phyloP scores from a whole-genome alignment of 768 basidiomycete species.

The Phlegmacium glaucopus region DNA sequence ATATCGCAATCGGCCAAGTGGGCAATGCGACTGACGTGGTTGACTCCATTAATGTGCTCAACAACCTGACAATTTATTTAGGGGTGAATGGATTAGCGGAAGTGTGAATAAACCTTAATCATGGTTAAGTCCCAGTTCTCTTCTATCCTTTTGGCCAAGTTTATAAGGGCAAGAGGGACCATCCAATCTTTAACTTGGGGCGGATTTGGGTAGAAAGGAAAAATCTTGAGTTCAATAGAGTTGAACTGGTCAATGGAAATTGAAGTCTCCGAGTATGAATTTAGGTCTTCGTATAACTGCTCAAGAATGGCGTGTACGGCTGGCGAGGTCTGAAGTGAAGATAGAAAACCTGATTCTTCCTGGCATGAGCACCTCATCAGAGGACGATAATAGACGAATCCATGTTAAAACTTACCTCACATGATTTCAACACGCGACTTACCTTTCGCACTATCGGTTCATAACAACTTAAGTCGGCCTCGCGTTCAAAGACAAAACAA shows the following conservation, averaged over 20 bases:
- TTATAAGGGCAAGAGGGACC: constrained; percentile 88
- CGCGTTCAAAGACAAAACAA: constrained; percentile 93
- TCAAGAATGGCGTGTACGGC: constrained; percentile 84
- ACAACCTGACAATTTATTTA: constrained; percentile 50
- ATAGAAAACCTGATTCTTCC: constrained; percentile 90
- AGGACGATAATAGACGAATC: constrained; percentile 2
- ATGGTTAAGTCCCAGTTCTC: constrained; percentile 97
- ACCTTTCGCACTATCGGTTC: constrained; percentile 95
- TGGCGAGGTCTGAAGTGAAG: constrained; percentile 61
- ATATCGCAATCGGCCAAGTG: constrained; percentile 88
- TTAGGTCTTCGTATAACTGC: constrained; percentile 95
- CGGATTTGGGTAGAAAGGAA: constrained; percentile 96
- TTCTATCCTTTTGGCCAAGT: constrained; percentile 75
- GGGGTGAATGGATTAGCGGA: background rate
- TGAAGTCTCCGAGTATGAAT: constrained; percentile 95
- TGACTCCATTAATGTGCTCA: constrained; percentile 83
- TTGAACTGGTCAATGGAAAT: constrained; percentile 91
- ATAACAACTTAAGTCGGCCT: constrained; percentile 90
- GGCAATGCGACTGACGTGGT: constrained; percentile 89
- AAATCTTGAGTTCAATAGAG: constrained; percentile 92
- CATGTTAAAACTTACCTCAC: constrained; percentile 64
- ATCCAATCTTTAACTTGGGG: constrained; percentile 90
- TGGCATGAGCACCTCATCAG: constrained; percentile 21
- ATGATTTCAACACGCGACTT: constrained; percentile 80
- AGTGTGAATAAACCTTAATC: constrained; percentile 52